phyloP scores from a whole-genome alignment of 768 basidiomycete genomes.

The Rhodotorula kratochvilovae region DNA sequence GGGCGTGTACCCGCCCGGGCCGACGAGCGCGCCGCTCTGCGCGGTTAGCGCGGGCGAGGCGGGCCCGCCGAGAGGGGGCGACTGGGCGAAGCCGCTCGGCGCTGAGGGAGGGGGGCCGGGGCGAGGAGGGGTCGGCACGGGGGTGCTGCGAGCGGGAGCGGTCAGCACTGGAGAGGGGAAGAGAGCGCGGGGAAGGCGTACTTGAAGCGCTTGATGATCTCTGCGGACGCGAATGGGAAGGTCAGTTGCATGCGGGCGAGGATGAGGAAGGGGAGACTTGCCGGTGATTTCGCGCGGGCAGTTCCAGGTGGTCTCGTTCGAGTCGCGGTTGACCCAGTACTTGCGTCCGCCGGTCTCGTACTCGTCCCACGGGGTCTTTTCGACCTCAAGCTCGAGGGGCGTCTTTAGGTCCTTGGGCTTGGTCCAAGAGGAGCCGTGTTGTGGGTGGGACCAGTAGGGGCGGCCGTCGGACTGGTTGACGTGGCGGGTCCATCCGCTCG shows the following conservation, averaged over 20 bases:
- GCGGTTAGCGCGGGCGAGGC: constrained; percentile 20
- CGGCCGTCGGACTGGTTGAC: constrained; percentile 26
- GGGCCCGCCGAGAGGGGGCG: background rate
- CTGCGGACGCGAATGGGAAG: background rate
- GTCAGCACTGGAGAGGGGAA: background rate
- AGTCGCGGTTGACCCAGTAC: constrained; percentile 61
- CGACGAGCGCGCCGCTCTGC: constrained; percentile 27
- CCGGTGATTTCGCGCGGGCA: constrained; percentile 79
- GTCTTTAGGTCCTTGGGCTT: constrained; percentile 94
- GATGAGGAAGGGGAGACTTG: background rate
- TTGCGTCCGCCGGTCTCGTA: constrained; percentile 67
- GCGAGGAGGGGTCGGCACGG: constrained; percentile 16
- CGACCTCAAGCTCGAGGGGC: constrained; percentile 68
- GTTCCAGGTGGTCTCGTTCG: constrained; percentile 96
- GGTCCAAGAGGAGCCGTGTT: constrained; percentile 60
- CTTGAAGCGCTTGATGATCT: constrained; percentile 44
- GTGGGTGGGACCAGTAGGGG: constrained; percentile 34
- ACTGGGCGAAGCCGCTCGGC: background rate
- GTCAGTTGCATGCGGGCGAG: background rate
- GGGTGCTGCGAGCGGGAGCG: background rate
- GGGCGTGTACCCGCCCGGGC: constrained; percentile 20
- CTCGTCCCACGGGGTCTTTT: constrained; percentile 35
- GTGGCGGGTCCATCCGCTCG: constrained; percentile 25
- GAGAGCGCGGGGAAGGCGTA: constrained; percentile 19
- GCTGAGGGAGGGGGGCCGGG: constrained; percentile 40